Evolutionary conservation across 768 basidiomycete species (phyloP).

Genomic region (Pluteus cervinus): DNA sequence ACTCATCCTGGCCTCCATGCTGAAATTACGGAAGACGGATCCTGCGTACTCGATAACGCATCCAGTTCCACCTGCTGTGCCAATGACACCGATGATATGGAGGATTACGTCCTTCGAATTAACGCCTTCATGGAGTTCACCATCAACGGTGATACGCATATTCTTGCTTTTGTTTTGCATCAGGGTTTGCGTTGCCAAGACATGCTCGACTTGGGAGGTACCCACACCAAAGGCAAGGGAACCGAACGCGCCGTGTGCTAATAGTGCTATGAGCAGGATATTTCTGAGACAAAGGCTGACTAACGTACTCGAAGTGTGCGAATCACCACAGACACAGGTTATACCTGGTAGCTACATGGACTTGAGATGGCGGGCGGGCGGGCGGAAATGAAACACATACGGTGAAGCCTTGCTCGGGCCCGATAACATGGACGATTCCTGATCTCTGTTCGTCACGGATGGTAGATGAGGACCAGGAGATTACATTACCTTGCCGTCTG

Average conservation of each 20-base stretch:
- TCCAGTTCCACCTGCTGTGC: slow-evolving; percentile 93
- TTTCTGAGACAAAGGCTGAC: slow-evolving; percentile 1
- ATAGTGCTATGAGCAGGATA: slow-evolving; percentile 4
- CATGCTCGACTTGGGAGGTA: slow-evolving; percentile 92
- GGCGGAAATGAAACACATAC: slow-evolving; percentile 25
- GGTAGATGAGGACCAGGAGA: slow-evolving; percentile 11
- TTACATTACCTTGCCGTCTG: slow-evolving; percentile 85
- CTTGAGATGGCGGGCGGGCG: slow-evolving; percentile 6
- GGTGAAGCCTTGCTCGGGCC: slow-evolving; percentile 92
- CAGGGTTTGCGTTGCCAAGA: slow-evolving; percentile 87
- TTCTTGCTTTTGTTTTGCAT: slow-evolving; percentile 86
- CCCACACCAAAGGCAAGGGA: slow-evolving; percentile 92
- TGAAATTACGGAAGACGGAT: slow-evolving; percentile 77
- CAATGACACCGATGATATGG: slow-evolving; percentile 85
- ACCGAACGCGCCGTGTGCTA: slow-evolving; percentile 89
- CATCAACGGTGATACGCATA: slow-evolving; percentile 88
- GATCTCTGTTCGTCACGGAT: too few species aligned
- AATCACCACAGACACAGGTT: slow-evolving; percentile 88
- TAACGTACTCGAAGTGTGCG: slow-evolving; percentile 81
- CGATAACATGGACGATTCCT: slow-evolving; percentile 88
- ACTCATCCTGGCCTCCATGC: slow-evolving; percentile 90
- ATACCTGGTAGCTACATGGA: slow-evolving; percentile 58
- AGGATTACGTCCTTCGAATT: slow-evolving; percentile 88
- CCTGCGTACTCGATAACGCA: slow-evolving; percentile 88
- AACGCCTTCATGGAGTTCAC: slow-evolving; percentile 73